Base-by-base conservation (phyloP, 129 eudicot species). In the Apium graveolens region DNA sequence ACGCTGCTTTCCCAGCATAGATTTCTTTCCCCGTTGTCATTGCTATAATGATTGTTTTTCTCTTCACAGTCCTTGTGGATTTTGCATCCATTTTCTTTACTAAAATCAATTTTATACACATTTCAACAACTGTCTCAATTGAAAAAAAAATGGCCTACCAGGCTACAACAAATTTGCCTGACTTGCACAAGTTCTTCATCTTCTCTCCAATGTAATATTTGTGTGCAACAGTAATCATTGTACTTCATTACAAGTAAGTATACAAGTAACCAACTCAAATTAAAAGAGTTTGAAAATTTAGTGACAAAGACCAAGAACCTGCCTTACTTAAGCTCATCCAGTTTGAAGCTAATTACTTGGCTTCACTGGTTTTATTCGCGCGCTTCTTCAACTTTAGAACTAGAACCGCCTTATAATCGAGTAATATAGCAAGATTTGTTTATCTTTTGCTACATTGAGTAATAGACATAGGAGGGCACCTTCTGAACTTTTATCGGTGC, bases 371-470 rank as follows among this genome's bases (percentile, higher is more conserved):
- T 60, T 60, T 60, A 65, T 66, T 57, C 11, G 14, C 20, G 32
- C 70, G 77, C 60, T 74, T 43, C 77, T 44, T 44, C 21, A 43
- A 27, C 4, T 74, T 31, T 41, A 76, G 37, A 76, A 76, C 32
- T 20, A 53, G 45, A 76, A 55, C 70, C 42, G 34, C 37, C 20
- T 76, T 53, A 3, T 17, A 34, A 49, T 34, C 48, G 20, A 38
- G 48, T 76, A 34, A 37, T 35, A 11, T 35, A 76, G 32, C 44
- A 26, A 24, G 49, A 2, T 2, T 5, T 53, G 35, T 76, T 35
- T 75, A 7, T 44, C 39, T n/a, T 27, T 16, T 44, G 57, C 11
- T 42, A 26, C 7, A 11, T 73, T 11, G 75, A 71, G 49, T 38
- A 72, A 42, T 26, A 74, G 60, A 44, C 11, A 74, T 44, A 74